Percentiles rank a stretch among this genome's conserved stretches.
These are phyloP conservation scores for Pogostemon cablin DNA, from an alignment of 257 asterid genomes.

Conservation along the genomic window DNA sequence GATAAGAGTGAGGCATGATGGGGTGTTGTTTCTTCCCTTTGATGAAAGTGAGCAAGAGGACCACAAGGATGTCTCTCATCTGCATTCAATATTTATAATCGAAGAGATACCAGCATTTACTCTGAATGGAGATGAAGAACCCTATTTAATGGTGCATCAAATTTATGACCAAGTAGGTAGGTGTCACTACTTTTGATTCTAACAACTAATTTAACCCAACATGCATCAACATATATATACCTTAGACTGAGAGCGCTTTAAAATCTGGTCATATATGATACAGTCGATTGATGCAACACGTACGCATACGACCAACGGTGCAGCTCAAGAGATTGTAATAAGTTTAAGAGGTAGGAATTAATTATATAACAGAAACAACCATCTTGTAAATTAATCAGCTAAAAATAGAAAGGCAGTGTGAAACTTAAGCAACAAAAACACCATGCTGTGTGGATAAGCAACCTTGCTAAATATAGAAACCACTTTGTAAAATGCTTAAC, in stretches of 20 bases:
- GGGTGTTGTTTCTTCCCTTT: conserved; percentile 8
- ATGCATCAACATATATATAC: too few relatives aligned
- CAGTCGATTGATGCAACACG: too few relatives aligned
- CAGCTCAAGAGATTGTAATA: too few relatives aligned
- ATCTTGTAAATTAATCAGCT: not conserved
- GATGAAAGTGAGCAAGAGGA: conserved; percentile 21
- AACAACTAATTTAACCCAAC: too few relatives aligned
- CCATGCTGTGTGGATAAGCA: conserved; percentile 46
- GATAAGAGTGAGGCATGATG: not conserved
- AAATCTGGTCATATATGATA: too few relatives aligned
- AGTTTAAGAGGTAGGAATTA: too few relatives aligned
- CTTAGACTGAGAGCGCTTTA: too few relatives aligned
- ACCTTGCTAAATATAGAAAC: conserved; percentile 43
- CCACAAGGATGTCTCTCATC: conserved; percentile 26
- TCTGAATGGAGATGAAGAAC: conserved; percentile 5
- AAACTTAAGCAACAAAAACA: conserved; percentile 47
- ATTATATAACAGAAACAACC: not conserved
- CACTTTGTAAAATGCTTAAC: conserved; percentile 37
- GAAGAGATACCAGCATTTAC: conserved; percentile 2
- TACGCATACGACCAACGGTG: too few relatives aligned
- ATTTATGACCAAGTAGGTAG: too few relatives aligned
- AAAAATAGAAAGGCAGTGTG: not conserved
- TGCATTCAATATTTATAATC: not conserved
- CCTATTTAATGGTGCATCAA: not conserved
- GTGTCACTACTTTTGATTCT: too few relatives aligned